Percentiles rank a stretch among this genome's conserved stretches.
phyloP scores from a whole-genome alignment of 1,139 yeast genomes.

The Meyerozyma elateridarum region DNA sequence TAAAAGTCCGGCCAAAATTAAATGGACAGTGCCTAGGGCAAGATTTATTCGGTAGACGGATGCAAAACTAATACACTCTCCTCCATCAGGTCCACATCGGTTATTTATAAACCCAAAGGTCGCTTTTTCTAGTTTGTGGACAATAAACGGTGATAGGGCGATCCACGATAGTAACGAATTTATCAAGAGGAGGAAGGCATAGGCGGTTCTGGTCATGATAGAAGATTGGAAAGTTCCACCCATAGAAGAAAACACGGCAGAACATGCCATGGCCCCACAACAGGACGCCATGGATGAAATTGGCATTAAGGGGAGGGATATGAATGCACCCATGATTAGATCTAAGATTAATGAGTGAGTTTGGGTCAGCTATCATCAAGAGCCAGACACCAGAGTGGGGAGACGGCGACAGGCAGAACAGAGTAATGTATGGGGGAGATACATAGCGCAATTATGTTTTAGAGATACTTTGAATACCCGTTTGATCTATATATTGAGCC shows the following conservation, averaged over 20 bases:
- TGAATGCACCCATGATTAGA: constrained; percentile 69
- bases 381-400: neutral
- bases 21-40: constrained; percentile 78
- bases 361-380: neutral
- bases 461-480: too few species aligned
- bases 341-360: neutral
- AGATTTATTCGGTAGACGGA: constrained; percentile 89
- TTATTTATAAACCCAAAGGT: constrained; percentile 64
- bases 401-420: neutral
- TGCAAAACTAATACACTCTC: constrained; percentile 87
- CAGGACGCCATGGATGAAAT: constrained; percentile 75
- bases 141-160: constrained; percentile 78
- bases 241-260: constrained; percentile 60
- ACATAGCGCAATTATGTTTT: too few species aligned
- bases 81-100: constrained; percentile 66
- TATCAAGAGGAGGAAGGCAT: constrained; percentile 71
- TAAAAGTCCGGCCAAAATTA: constrained; percentile 62
- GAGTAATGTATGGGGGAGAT: neutral
- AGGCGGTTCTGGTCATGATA: constrained; percentile 64
- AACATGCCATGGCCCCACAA: constrained; percentile 79
- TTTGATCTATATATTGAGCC: too few species aligned
- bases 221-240: constrained; percentile 63
- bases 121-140: constrained; percentile 68
- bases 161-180: constrained; percentile 90
- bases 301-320: constrained; percentile 67